A percentile compares a stretch with the other conserved stretches of the same genome.
Evolutionary conservation across 2,329 filamentous ascomycete species (phyloP).

Genomic region (Arthrobotrys conoides): DNA sequence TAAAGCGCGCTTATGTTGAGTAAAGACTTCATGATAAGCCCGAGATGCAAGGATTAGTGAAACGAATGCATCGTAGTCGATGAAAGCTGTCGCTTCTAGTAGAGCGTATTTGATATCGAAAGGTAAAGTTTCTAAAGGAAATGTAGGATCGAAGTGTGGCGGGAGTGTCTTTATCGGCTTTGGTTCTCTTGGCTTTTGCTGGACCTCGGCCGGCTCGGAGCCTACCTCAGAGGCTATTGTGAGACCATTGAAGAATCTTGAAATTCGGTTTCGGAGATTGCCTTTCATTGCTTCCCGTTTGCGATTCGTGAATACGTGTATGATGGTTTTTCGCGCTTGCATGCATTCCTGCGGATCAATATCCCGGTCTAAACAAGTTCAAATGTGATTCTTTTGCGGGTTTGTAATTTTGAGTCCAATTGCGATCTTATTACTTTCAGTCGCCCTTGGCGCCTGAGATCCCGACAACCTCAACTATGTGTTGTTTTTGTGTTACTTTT

Average conservation of each 20-base stretch:
- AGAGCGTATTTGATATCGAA: conserved; percentile 40
- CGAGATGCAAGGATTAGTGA: conserved; percentile 10
- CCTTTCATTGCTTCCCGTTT: background rate
- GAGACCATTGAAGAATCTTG: background rate
- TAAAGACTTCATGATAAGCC: conserved; percentile 20
- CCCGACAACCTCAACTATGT: background rate
- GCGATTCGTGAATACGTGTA: background rate
- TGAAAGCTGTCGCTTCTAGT: background rate
- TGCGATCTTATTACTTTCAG: too few relatives aligned
- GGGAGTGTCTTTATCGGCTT: background rate
- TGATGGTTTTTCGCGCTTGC: background rate
- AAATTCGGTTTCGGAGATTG: background rate
- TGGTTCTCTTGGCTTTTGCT: background rate
- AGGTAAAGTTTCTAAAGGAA: conserved; percentile 15
- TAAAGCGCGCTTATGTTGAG: background rate
- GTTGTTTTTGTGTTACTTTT: conserved; percentile 8
- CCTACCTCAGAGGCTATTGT: background rate
- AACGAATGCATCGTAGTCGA: conserved; percentile 24
- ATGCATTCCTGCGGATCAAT: too few relatives aligned
- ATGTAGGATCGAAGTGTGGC: background rate
- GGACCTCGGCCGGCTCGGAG: too few relatives aligned
- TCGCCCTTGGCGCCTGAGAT: background rate
- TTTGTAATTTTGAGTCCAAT: too few relatives aligned
- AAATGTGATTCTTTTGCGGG: too few relatives aligned
- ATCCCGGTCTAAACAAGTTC: too few relatives aligned